These are phyloP conservation scores for Syzygium oleosum DNA, from an alignment of 345 rosid species.

Conservation along the genomic window DNA sequence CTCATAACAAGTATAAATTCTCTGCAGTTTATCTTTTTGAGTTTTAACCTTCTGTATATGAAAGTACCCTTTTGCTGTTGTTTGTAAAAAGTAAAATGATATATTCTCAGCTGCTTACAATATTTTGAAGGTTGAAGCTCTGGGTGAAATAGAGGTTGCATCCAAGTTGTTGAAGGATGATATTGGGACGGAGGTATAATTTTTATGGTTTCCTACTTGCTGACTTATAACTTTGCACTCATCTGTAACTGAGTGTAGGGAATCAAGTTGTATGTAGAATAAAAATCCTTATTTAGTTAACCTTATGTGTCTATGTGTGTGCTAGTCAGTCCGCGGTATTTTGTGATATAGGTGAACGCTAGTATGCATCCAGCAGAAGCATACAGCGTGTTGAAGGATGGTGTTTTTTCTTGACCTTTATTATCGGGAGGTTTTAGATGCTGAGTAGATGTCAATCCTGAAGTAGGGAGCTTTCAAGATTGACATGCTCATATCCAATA, in stretches of 20 bases:
- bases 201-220: background rate
- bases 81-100: background rate
- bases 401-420: background rate
- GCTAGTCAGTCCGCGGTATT: background rate
- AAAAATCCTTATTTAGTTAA: background rate
- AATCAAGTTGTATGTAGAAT: background rate
- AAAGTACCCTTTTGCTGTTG: background rate
- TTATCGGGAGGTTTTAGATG: background rate
- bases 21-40: background rate
- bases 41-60: background rate
- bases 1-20: background rate
- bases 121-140: constrained; percentile 70
- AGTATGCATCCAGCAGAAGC: background rate
- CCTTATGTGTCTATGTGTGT: background rate
- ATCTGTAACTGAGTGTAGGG: background rate
- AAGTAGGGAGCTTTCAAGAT: background rate
- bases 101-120: constrained; percentile 7
- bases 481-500: background rate
- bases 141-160: constrained; percentile 82
- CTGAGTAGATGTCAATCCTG: background rate
- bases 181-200: constrained; percentile 37
- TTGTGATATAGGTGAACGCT: background rate
- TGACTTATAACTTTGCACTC: background rate
- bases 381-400: background rate
- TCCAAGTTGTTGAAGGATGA: constrained; percentile 61